Evolutionary conservation across 2,329 filamentous ascomycete species (phyloP).

Genomic region (Rachicladosporium sp.): DNA sequence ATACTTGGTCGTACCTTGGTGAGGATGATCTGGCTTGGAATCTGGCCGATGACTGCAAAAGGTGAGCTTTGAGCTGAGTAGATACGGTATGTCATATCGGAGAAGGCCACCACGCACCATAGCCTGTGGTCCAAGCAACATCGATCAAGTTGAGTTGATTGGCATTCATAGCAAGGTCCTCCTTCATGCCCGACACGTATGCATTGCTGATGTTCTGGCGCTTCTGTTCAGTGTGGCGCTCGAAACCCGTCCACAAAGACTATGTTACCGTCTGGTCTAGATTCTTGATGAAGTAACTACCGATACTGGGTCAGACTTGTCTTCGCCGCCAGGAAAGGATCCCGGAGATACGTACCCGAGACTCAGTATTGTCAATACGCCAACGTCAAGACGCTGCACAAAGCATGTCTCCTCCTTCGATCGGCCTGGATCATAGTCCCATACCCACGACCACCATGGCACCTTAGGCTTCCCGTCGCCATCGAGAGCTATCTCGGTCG

Average conservation of each 20-base stretch:
- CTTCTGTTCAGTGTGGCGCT: no score
- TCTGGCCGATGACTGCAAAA: background rate
- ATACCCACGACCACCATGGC: slow-evolving; percentile 16
- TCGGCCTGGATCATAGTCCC: slow-evolving; percentile 16
- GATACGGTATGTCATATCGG: no score
- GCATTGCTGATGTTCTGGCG: slow-evolving; percentile 26
- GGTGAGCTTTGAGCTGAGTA: no score
- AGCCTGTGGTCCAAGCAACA: slow-evolving; percentile 47
- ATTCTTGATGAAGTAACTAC: slow-evolving; percentile 14
- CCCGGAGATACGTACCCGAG: slow-evolving; percentile 7
- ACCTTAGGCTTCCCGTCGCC: no score
- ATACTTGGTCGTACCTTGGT: slow-evolving; percentile 36
- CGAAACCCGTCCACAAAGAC: no score
- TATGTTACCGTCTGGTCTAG: slow-evolving; percentile 16
- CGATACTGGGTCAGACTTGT: background rate
- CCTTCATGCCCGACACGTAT: slow-evolving; percentile 38
- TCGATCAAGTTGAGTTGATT: slow-evolving; percentile 46
- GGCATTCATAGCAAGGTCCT: slow-evolving; percentile 40
- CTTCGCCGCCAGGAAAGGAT: slow-evolving; percentile 7
- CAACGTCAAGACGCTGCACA: slow-evolving; percentile 12
- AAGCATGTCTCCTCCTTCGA: slow-evolving; percentile 12
- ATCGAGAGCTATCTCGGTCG: no score
- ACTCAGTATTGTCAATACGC: slow-evolving; percentile 12
- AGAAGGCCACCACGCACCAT: slow-evolving; percentile 26
- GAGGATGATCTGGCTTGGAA: slow-evolving; percentile 35